Conservation (phyloP, 2,329 filamentous ascomycete species). For the Corinectria fuckeliana region DNA sequence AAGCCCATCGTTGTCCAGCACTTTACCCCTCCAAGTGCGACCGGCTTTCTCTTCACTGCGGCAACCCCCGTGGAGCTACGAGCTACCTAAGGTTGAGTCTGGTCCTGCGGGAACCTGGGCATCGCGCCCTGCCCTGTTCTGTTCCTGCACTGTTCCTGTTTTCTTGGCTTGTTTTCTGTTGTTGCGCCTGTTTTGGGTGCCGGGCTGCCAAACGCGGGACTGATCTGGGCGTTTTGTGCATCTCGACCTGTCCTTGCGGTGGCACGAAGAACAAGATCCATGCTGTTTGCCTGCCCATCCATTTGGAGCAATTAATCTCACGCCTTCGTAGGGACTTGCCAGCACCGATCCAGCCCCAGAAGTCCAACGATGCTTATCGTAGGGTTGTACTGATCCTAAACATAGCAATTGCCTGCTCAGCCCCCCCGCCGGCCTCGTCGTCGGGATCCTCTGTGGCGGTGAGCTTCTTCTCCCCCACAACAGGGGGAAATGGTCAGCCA, state of each 20-base stretch:
- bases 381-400: neutral
- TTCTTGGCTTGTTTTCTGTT: neutral
- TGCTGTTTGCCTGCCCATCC: neutral
- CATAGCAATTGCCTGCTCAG: conserved; percentile 7
- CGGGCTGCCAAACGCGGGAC: conserved; percentile 40
- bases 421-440: conserved; percentile 9
- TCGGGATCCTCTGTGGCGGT: conserved; percentile 14
- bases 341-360: conserved; percentile 6
- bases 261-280: neutral
- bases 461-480: conserved; percentile 7
- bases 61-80: conserved; percentile 7
- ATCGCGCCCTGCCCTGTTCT: conserved; percentile 22
- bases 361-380: conserved; percentile 1
- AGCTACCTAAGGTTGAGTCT: too few species aligned
- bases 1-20: neutral
- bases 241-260: neutral
- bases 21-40: conserved; percentile 10
- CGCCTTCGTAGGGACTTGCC: neutral
- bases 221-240: conserved; percentile 22
- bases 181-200: conserved; percentile 6
- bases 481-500: conserved; percentile 7
- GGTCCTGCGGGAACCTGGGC: conserved; percentile 23
- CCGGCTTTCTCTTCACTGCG: conserved; percentile 1
- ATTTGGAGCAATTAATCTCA: neutral
- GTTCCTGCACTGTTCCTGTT: conserved; percentile 17